Percentiles rank a stretch among this genome's conserved stretches.
phyloP scores from a whole-genome alignment of 768 basidiomycete species.

The Suillus subalutaceus region DNA sequence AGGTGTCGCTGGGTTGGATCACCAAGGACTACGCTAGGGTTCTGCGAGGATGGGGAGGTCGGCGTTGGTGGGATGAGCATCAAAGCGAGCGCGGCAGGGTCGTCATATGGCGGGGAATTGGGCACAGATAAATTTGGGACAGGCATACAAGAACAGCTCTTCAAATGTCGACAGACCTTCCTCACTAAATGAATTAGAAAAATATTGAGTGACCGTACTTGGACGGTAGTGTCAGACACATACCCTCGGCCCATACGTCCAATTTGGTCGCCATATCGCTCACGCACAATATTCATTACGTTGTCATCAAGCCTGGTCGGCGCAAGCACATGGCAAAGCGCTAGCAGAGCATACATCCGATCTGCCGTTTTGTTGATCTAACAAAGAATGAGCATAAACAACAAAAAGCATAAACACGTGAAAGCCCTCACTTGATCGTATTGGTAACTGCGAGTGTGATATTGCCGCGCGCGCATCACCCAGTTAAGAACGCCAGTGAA shows the following conservation, averaged over 20 bases:
- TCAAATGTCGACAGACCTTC: slow-evolving; percentile 81
- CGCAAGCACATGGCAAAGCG: slow-evolving; percentile 90
- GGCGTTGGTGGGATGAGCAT: slow-evolving; percentile 44
- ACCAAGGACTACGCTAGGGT: slow-evolving; percentile 20
- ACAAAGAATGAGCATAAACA: neutral
- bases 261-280: slow-evolving; percentile 92
- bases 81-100: slow-evolving; percentile 58
- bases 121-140: slow-evolving; percentile 95
- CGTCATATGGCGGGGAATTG: slow-evolving; percentile 93
- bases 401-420: neutral
- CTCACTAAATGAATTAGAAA: slow-evolving; percentile 41
- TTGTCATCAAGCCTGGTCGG: slow-evolving; percentile 94
- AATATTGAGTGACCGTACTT: neutral
- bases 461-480: slow-evolving; percentile 94
- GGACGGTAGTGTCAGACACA: slow-evolving; percentile 34
- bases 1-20: slow-evolving; percentile 89
- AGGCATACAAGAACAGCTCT: slow-evolving; percentile 92
- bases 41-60: slow-evolving; percentile 34
- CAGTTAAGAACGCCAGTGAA: slow-evolving; percentile 94
- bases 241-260: slow-evolving; percentile 83
- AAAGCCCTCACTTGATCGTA: slow-evolving; percentile 77
- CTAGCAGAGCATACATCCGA: slow-evolving; percentile 95
- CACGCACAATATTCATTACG: slow-evolving; percentile 90
- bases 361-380: slow-evolving; percentile 98
- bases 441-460: slow-evolving; percentile 95